phyloP scores from a whole-genome alignment of 176 grass and related monocot species.

The Musa troglodytarum region DNA sequence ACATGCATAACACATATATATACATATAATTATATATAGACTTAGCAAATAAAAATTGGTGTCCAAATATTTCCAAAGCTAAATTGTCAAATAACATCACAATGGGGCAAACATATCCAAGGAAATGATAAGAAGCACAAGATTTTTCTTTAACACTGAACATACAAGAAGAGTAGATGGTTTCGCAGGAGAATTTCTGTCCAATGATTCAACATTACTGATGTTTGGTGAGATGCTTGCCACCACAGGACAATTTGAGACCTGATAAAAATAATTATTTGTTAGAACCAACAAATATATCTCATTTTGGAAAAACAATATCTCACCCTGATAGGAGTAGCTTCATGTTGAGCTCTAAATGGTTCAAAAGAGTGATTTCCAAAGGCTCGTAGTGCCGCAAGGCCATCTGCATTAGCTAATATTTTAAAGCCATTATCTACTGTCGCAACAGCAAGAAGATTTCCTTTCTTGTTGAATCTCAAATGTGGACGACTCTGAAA shows the following conservation, averaged over 20 bases:
- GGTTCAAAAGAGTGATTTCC: slow-evolving; percentile 49
- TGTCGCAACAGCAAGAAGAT: slow-evolving; percentile 90
- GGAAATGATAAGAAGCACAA: background rate
- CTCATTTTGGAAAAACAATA: background rate
- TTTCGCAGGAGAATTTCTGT: slow-evolving; percentile 86
- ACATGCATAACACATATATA: too few relatives aligned
- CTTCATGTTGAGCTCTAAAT: slow-evolving; percentile 76
- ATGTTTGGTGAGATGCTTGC: slow-evolving; percentile 59
- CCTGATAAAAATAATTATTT: slow-evolving; percentile 34
- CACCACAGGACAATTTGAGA: slow-evolving; percentile 75
- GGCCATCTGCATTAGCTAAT: slow-evolving; percentile 79
- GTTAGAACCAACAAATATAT: slow-evolving; percentile 15
- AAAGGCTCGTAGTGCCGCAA: slow-evolving; percentile 51
- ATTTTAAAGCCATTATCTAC: slow-evolving; percentile 85
- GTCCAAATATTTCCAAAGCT: too few relatives aligned
- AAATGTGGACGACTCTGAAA: slow-evolving; percentile 55
- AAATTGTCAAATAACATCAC: too few relatives aligned
- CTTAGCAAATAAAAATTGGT: too few relatives aligned
- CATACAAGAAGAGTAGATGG: slow-evolving; percentile 73
- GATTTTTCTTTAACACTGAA: slow-evolving; percentile 7
- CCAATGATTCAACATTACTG: slow-evolving; percentile 64
- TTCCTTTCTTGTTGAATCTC: slow-evolving; percentile 98
- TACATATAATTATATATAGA: too few relatives aligned
- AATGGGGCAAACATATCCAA: too few relatives aligned
- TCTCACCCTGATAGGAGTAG: slow-evolving; percentile 73